phyloP scores from a whole-genome alignment of 495 filamentous ascomycete genomes.

The Entonaema liquescens region DNA sequence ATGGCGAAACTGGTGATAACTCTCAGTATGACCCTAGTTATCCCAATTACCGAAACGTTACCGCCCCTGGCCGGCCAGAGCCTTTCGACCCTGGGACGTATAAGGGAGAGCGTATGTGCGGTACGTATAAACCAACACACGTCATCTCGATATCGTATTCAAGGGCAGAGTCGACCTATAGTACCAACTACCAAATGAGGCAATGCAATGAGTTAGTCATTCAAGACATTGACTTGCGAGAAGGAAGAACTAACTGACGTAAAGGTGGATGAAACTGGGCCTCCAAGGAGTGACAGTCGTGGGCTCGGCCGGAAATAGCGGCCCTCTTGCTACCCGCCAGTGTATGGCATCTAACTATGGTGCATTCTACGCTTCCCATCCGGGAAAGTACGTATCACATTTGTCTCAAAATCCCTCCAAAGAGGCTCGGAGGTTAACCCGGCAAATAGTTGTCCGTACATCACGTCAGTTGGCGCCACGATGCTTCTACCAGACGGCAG shows the following conservation, averaged over 20 bases:
- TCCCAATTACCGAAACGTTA: background rate
- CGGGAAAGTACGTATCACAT: background rate
- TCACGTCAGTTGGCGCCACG: background rate
- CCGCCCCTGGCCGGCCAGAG: conserved; percentile 6
- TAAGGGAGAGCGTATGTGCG: conserved; percentile 65
- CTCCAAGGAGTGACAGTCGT: background rate
- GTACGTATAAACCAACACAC: conserved; percentile 49
- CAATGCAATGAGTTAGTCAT: background rate
- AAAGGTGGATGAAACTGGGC: background rate
- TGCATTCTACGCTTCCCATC: background rate
- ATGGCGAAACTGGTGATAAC: background rate
- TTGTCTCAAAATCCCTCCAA: background rate
- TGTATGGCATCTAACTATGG: background rate
- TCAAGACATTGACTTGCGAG: background rate
- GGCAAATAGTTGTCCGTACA: background rate
- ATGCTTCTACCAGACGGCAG: background rate
- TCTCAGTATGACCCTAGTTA: background rate
- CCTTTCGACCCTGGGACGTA: conserved; percentile 57
- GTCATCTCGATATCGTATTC: conserved; percentile 49
- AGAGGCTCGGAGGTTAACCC: background rate
- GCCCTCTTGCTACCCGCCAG: background rate
- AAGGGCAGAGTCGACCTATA: conserved; percentile 32
- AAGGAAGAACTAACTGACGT: background rate
- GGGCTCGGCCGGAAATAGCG: background rate
- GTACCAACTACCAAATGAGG: background rate